Percentiles rank a stretch among this genome's conserved stretches.
phyloP scores from a whole-genome alignment of 2,329 filamentous ascomycete species.

The Lasiodiplodia theobromae region DNA sequence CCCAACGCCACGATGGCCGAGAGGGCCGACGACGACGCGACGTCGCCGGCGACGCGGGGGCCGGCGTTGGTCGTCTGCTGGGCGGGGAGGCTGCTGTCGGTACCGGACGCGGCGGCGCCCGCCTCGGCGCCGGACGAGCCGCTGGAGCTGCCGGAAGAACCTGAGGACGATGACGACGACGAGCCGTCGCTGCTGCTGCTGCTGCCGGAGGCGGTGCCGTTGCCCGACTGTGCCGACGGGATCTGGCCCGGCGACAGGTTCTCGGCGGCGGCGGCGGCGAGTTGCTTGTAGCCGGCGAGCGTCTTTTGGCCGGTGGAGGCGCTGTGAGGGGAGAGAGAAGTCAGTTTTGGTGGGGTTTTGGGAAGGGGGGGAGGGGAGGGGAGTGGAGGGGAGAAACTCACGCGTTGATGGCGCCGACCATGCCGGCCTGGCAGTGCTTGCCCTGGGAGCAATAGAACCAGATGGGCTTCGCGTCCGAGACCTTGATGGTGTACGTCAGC shows the following conservation, averaged over 20 bases:
- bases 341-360: constrained; percentile 33
- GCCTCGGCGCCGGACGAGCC: background rate
- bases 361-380: background rate
- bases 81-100: background rate
- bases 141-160: background rate
- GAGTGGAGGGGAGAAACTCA: constrained; percentile 48
- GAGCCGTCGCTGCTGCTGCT: background rate
- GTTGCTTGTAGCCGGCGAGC: constrained; percentile 42
- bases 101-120: background rate
- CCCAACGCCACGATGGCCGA: background rate
- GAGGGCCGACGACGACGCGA: background rate
- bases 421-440: constrained; percentile 76
- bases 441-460: constrained; percentile 82
- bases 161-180: background rate
- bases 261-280: constrained; percentile 49
- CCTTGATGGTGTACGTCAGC: constrained; percentile 73
- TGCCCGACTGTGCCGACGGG: constrained; percentile 4
- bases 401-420: constrained; percentile 81
- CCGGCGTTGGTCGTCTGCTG: constrained; percentile 22
- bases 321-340: constrained; percentile 32
- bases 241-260: constrained; percentile 48
- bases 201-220: background rate
- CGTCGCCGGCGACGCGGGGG: background rate
- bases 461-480: constrained; percentile 73
- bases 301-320: constrained; percentile 45